Evolutionary conservation across 805 yeast species (phyloP).

Genomic region (Ogataea polymorpha): DNA sequence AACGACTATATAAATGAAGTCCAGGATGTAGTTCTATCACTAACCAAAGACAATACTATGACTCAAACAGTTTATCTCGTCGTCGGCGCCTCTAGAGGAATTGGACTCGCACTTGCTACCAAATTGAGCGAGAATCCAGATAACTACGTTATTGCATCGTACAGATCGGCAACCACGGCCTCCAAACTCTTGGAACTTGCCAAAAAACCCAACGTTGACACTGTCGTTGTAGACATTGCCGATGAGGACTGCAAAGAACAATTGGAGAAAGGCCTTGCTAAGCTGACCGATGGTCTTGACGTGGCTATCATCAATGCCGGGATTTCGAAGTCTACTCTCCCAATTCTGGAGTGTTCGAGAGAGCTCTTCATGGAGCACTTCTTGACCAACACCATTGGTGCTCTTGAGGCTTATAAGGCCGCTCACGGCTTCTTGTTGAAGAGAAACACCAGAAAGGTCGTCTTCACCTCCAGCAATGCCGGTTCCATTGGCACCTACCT

Average conservation of each 20-base stretch:
- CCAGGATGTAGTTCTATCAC: not conserved
- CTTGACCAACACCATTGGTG: constrained; percentile 32
- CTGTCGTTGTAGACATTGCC: constrained; percentile 24
- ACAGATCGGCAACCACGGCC: not conserved
- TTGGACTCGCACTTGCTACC: constrained; percentile 36
- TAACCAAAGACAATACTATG: not conserved
- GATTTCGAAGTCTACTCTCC: not conserved
- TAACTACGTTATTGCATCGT: constrained; percentile 24
- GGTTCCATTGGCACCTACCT: constrained; percentile 29
- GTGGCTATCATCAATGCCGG: constrained; percentile 38
- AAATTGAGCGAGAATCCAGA: constrained; percentile 22
- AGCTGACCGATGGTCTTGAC: constrained; percentile 29
- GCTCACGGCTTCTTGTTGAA: constrained; percentile 30
- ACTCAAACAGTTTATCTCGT: constrained; percentile 28
- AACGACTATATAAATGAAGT: no score
- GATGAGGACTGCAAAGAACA: constrained; percentile 18
- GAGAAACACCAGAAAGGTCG: constrained; percentile 26
- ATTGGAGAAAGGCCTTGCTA: constrained; percentile 15
- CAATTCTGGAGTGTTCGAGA: not conserved
- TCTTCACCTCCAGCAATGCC: constrained; percentile 30
- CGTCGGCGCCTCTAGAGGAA: constrained; percentile 44
- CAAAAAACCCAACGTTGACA: constrained; percentile 16
- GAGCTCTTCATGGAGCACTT: not conserved
- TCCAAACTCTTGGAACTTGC: constrained; percentile 19
- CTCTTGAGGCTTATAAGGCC: constrained; percentile 30